Evolutionary conservation across 306 rosid species (phyloP).

Genomic region (Quercus ilex): DNA sequence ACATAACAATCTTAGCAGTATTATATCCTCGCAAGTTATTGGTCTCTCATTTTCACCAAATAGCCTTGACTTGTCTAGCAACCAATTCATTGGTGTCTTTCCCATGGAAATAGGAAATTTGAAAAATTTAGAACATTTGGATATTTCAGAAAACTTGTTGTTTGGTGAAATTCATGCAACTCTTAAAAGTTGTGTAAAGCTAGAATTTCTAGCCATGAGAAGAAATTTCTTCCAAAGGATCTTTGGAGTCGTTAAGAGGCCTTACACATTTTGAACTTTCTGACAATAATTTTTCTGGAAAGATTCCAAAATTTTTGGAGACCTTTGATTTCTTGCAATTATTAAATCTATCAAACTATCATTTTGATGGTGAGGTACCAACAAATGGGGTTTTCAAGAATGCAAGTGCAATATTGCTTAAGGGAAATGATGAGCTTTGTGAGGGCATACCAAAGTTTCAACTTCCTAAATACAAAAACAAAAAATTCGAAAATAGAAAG

Average conservation of each 20-base stretch:
- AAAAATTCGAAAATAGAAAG: no score
- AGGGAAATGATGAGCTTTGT: background rate
- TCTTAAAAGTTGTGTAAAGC: background rate
- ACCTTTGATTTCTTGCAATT: background rate
- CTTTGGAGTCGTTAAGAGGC: background rate
- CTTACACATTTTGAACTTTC: background rate
- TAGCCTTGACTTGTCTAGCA: background rate
- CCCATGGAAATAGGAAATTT: background rate
- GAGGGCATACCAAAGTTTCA: no score
- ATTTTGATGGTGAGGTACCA: constrained; percentile 4
- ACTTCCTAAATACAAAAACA: no score
- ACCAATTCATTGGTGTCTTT: background rate
- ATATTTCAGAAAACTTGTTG: background rate
- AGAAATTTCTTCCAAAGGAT: background rate
- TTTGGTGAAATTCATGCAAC: background rate
- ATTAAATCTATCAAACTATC: background rate
- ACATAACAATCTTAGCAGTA: no score
- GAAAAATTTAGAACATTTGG: background rate
- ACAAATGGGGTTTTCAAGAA: background rate
- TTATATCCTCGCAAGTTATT: no score
- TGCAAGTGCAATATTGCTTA: background rate
- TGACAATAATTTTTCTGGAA: background rate
- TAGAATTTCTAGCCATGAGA: background rate
- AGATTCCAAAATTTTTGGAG: background rate
- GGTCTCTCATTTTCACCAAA: no score